A percentile compares a stretch with the other conserved stretches of the same genome.
These are phyloP conservation scores for Picea abies DNA, from an alignment of 83 land plant genomes.

Conservation along the genomic window DNA sequence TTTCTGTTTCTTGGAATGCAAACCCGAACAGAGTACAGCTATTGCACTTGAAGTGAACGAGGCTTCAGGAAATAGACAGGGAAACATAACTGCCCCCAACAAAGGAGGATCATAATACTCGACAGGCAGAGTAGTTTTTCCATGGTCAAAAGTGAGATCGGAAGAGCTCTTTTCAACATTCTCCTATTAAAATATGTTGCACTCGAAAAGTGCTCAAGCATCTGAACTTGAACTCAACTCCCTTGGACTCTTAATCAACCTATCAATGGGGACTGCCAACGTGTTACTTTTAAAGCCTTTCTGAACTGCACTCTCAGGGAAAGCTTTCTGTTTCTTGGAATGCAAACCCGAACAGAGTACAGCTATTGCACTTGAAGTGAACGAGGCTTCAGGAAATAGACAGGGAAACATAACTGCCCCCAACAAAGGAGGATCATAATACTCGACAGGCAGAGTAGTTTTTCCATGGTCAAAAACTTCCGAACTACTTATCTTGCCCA, in stretches of 20 bases:
- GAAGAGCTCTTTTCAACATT: too few species aligned
- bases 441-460: background rate
- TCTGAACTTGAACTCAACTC: too few species aligned
- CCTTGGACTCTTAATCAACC: too few species aligned
- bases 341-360: background rate
- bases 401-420: background rate
- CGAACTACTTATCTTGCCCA: background rate
- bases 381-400: background rate
- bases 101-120: background rate
- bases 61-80: background rate
- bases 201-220: too few species aligned
- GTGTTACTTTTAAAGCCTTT: background rate
- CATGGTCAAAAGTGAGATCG: too few species aligned
- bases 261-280: too few species aligned
- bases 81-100: background rate
- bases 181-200: too few species aligned
- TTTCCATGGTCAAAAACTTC: background rate
- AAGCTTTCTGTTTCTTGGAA: background rate
- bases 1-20: background rate
- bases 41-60: slow-evolving; percentile 2
- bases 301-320: background rate
- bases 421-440: background rate
- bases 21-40: slow-evolving; percentile 3
- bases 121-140: background rate
- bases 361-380: slow-evolving; percentile 7